Evolutionary conservation across 805 yeast species (phyloP).

Genomic region (Ogataea populi-albae): DNA sequence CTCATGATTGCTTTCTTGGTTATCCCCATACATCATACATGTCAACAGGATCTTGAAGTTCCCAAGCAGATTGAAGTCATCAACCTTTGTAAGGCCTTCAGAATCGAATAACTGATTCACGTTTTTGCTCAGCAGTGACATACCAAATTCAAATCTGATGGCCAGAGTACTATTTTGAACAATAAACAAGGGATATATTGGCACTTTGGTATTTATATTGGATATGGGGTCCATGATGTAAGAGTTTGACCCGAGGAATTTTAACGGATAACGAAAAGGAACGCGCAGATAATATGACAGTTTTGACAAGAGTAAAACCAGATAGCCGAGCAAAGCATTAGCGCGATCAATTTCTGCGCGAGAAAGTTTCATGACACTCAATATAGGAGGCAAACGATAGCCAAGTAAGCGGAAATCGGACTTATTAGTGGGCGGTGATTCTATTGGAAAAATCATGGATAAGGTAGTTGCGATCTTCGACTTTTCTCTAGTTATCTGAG

Average conservation of each 20-base stretch:
- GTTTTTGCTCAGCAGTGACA: conserved; percentile 43
- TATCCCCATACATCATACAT: conserved; percentile 25
- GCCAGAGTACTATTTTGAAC: conserved; percentile 35
- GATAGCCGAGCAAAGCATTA: conserved; percentile 49
- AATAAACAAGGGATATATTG: conserved; percentile 50
- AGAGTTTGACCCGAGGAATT: conserved; percentile 46
- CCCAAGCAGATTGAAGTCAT: conserved; percentile 32
- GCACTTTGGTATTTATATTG: conserved; percentile 31
- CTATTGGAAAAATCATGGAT: conserved; percentile 32
- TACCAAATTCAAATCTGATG: conserved; percentile 49
- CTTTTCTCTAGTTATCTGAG: conserved; percentile 21
- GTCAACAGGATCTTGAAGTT: conserved; percentile 35
- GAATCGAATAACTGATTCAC: conserved; percentile 42
- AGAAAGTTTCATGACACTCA: conserved; percentile 21
- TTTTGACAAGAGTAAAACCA: conserved; percentile 40
- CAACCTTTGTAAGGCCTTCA: conserved; percentile 29
- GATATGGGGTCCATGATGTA: conserved; percentile 49
- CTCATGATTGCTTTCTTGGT: conserved; percentile 10
- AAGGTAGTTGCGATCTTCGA: conserved; percentile 24
- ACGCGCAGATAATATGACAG: conserved; percentile 41
- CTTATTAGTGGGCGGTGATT: conserved; percentile 19
- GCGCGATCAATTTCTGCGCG: conserved; percentile 37
- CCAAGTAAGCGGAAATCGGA: conserved; percentile 31
- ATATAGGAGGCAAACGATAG: conserved; percentile 27
- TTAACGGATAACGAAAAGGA: conserved; percentile 48